These are phyloP conservation scores for Glycyrrhiza uralensis DNA, from an alignment of 306 rosid genomes.

Conservation along the genomic window DNA sequence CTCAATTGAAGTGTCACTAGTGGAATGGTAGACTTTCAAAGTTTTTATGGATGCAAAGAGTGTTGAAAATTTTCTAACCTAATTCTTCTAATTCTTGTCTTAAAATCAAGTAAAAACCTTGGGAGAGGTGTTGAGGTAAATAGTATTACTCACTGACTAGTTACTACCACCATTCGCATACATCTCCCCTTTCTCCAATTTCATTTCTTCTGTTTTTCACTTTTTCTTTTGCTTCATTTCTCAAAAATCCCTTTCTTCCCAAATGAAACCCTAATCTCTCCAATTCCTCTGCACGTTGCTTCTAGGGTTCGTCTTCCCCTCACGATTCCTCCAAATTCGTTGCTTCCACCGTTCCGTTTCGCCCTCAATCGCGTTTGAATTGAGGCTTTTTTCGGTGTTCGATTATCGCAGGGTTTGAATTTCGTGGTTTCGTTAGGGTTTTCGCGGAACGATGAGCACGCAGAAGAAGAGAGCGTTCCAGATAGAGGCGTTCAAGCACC, in stretches of 20 bases:
- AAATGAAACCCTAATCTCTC: background rate
- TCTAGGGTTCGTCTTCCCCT: background rate
- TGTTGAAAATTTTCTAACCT: no score
- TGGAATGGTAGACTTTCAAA: no score
- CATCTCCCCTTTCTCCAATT: background rate
- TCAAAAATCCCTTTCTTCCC: background rate
- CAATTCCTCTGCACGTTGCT: background rate
- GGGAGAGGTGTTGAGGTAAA: no score
- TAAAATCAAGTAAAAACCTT: background rate
- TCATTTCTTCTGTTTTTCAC: no score
- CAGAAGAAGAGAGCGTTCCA: constrained; percentile 38
- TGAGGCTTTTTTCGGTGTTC: no score
- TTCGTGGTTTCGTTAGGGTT: background rate
- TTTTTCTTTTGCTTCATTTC: background rate
- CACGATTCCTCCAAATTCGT: background rate
- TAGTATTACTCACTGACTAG: no score
- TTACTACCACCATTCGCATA: background rate
- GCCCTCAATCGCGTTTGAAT: background rate
- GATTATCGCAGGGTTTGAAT: background rate
- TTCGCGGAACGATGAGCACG: constrained; percentile 29
- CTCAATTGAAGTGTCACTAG: background rate
- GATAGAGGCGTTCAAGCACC: constrained; percentile 52
- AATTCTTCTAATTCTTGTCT: no score
- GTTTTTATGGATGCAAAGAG: no score
- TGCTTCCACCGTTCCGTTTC: background rate